Evolutionary conservation across 495 filamentous ascomycete genomes (phyloP).

Genomic region (Mytilinidion resinicola): DNA sequence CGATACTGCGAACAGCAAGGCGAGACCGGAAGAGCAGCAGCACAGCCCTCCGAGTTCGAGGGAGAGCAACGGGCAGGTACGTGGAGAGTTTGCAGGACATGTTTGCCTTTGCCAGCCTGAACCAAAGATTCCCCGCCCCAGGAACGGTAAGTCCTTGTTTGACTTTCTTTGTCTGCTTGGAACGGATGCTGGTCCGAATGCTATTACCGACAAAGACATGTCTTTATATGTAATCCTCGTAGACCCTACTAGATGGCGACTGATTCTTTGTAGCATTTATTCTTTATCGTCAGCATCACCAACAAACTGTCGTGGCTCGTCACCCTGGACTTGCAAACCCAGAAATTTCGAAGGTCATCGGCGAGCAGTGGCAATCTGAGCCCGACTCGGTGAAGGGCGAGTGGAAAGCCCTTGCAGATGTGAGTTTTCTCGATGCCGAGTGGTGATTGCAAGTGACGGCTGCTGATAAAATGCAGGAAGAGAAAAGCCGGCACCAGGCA

Average conservation of each 20-base stretch:
- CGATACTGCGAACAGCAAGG: constrained; percentile 16
- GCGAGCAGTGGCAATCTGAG: constrained; percentile 79
- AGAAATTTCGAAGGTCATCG: constrained; percentile 97
- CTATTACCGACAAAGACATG: constrained; percentile 13
- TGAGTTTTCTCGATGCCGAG: constrained; percentile 29
- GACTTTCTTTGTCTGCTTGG: constrained; percentile 12
- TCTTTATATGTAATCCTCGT: constrained; percentile 25
- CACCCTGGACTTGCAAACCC: constrained; percentile 91
- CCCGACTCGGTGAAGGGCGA: constrained; percentile 68
- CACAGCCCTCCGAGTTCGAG: constrained; percentile 26
- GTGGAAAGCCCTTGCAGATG: constrained; percentile 88
- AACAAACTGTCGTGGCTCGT: constrained; percentile 69
- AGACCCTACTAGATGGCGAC: constrained; percentile 6
- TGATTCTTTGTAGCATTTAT: constrained; percentile 72
- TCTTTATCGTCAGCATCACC: constrained; percentile 90
- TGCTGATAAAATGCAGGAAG: constrained; percentile 50
- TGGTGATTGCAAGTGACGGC: too few relatives aligned
- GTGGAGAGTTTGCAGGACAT: constrained; percentile 33
- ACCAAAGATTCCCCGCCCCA: constrained; percentile 86
- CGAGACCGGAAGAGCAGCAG: not conserved
- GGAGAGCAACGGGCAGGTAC: constrained; percentile 12
- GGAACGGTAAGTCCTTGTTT: constrained; percentile 71
- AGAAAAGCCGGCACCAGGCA: constrained; percentile 82
- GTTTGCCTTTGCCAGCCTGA: constrained; percentile 91
- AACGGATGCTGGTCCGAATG: not conserved